Base-by-base conservation (phyloP, 2,329 filamentous ascomycete species). In the Colletotrichum sojae region DNA sequence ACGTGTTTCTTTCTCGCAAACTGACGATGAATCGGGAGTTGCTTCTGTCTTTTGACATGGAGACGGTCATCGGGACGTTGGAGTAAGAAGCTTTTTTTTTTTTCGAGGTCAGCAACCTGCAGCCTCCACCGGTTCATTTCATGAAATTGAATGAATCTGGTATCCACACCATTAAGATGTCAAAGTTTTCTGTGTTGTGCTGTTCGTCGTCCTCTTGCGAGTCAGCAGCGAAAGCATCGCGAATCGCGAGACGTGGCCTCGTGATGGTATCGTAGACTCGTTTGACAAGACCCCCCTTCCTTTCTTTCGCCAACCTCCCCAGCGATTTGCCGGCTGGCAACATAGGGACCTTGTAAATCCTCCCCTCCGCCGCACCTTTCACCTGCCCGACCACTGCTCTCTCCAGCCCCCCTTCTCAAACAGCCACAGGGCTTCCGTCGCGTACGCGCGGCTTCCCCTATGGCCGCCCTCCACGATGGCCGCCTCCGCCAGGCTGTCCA, bases 341-440 rank as follows among this genome's bases (percentile, higher is more conserved):
- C 10, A 36, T 36, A 36, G 31, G 9, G 31, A 12, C 31, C 8
- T 9, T 9, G 31, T 36, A 36, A 8, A 36, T 36, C 31, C 31
- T 36, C 31, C 31, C 31, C 9, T 36, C 6, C 31, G 31, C 31
- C 8, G 5, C 31, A 8, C 15, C 81, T 78, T 80, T 83, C 25
- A 62, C 40, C 85, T 81, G 81, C 89, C 88, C 81, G 84, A 86
- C 82, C 83, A 86, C 80, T 78, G 88, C 83, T 82, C 90, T 81
- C 77, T 92, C 92, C 85, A 92, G 76, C 85, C 92, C 73, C 94
- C 94, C 78, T 88, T 89, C 76, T 90, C 87, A 73, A 87, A 95
- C 70, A 97, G 80, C 95, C 95, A 98, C 16, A 98, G 82, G 1
- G 94, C 95, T 79, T 98, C 95, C 4, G 92, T 90, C 12, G 95